Conservation (phyloP, 352 stramenopile genomes). For the Phytophthora colocasiae region DNA sequence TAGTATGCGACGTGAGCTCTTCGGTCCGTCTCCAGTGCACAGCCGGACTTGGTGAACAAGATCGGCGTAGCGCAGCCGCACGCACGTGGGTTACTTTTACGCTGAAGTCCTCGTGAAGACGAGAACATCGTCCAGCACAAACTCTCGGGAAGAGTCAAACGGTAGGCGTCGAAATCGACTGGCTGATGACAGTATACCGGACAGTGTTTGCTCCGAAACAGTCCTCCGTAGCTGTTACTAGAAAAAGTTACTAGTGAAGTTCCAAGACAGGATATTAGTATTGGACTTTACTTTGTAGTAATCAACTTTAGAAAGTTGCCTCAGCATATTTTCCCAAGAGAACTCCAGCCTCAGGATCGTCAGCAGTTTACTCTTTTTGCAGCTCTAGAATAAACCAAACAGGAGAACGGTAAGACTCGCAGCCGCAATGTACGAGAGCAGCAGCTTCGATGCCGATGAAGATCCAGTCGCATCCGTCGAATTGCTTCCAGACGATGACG, state of each 20-base stretch:
- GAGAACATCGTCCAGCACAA: no score
- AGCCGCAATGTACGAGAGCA: conserved; percentile 15
- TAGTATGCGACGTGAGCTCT: conserved; percentile 32
- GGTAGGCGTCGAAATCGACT: no score
- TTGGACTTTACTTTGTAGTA: no score
- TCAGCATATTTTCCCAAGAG: no score
- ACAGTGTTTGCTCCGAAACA: no score
- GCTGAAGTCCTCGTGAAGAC: not conserved
- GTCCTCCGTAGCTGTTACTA: no score
- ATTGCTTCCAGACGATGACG: conserved; percentile 9
- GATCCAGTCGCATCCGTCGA: not conserved
- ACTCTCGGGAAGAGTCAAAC: no score
- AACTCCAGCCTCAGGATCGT: no score
- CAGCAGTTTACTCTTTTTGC: not conserved
- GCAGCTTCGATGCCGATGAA: conserved; percentile 16
- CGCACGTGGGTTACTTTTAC: conserved; percentile 33
- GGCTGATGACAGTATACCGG: no score
- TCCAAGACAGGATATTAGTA: no score
- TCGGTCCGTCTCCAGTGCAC: conserved; percentile 23
- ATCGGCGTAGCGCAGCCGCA: conserved; percentile 27
- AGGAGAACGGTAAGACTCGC: conserved; percentile 9
- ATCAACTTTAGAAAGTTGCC: no score
- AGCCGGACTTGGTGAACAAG: conserved; percentile 14
- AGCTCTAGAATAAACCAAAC: conserved; percentile 25
- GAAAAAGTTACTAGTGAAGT: no score